Conservation (phyloP, 1,284 basidiomycete species). For the Waitea zeae region DNA sequence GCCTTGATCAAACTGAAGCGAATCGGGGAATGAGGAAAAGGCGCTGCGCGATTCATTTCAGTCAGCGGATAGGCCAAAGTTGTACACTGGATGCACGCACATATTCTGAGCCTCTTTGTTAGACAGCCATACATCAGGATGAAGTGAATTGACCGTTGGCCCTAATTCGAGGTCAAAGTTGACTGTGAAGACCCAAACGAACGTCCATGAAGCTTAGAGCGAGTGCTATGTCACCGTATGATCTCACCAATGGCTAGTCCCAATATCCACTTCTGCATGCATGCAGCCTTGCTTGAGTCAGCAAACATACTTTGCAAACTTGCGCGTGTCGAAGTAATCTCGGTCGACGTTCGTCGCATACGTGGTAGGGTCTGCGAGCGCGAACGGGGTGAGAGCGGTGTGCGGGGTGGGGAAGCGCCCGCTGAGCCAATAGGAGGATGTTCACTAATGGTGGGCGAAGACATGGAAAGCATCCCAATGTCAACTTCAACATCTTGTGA, state of each 20-base stretch:
- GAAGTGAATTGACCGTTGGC: conserved; percentile 63
- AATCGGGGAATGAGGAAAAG: conserved; percentile 91
- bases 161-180: conserved; percentile 83
- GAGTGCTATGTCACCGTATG: conserved; percentile 1
- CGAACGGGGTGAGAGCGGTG: too few species aligned
- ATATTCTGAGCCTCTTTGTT: conserved; percentile 68
- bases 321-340: too few species aligned
- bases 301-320: too few species aligned
- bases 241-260: conserved; percentile 55
- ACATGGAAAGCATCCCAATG: too few species aligned
- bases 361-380: too few species aligned
- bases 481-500: too few species aligned
- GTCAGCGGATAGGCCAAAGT: conserved; percentile 6
- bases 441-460: too few species aligned
- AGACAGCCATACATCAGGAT: conserved; percentile 43
- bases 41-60: conserved; percentile 31
- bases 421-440: too few species aligned
- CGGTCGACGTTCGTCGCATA: too few species aligned
- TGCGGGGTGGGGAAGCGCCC: too few species aligned
- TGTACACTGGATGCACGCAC: conserved; percentile 25
- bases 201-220: too few species aligned
- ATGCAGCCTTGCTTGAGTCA: too few species aligned
- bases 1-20: conserved; percentile 63
- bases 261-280: conserved; percentile 67
- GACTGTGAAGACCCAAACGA: conserved; percentile 30